Evolutionary conservation across 805 yeast species (phyloP).

Genomic region (Cyberlindnera maclurae): DNA sequence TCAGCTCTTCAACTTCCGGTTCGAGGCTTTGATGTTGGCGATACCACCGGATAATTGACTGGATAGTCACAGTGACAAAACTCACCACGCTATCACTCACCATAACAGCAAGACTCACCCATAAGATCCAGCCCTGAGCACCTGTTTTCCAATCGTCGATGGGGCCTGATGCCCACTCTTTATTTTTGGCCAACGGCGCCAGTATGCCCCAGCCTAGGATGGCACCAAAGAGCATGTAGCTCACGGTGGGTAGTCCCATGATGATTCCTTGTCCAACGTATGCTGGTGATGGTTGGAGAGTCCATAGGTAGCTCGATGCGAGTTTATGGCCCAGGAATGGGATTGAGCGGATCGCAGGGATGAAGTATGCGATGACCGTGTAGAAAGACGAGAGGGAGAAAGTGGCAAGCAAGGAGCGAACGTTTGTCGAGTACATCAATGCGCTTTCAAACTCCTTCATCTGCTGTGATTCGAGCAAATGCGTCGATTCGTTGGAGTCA

Average conservation of each 20-base stretch:
- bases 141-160: conserved; percentile 92
- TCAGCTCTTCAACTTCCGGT: conserved; percentile 22
- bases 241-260: conserved; percentile 90
- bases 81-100: conserved; percentile 85
- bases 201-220: conserved; percentile 86
- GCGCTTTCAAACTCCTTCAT: conserved; percentile 22
- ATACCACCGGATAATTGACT: conserved; percentile 29
- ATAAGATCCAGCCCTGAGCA: conserved; percentile 94
- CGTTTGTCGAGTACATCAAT: conserved; percentile 45
- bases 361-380: conserved; percentile 63
- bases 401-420: conserved; percentile 51
- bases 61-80: conserved; percentile 52
- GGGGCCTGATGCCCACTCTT: conserved; percentile 86
- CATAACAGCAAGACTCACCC: conserved; percentile 93
- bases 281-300: conserved; percentile 94
- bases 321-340: conserved; percentile 70
- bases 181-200: conserved; percentile 67
- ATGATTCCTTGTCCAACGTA: conserved; percentile 96
- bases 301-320: conserved; percentile 68
- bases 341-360: conserved; percentile 59
- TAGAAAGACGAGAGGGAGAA: conserved; percentile 65
- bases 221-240: conserved; percentile 87
- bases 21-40: neutral
- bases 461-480: conserved; percentile 25
- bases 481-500: too few relatives aligned